phyloP scores from a whole-genome alignment of 805 yeast genomes.

The Vanderwaltozyma verrucispora region DNA sequence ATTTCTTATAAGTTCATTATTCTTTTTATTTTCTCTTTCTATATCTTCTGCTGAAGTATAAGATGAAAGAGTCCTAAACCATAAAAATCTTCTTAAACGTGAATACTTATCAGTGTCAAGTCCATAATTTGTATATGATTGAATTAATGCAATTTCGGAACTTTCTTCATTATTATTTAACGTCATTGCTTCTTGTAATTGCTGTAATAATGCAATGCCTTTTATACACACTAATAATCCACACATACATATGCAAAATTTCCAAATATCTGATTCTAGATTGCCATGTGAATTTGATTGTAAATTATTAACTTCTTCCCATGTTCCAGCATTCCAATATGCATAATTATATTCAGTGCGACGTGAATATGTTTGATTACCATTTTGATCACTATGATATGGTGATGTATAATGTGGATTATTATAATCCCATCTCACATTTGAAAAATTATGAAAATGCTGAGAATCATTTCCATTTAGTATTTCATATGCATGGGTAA shows the following conservation, averaged over 20 bases:
- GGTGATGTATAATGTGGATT: too few species aligned
- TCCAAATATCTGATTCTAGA: slow-evolving; percentile 35
- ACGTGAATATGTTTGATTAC: too few species aligned
- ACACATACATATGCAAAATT: slow-evolving; percentile 29
- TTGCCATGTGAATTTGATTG: slow-evolving; percentile 1
- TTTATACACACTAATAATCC: slow-evolving; percentile 33
- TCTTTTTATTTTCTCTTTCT: slow-evolving; percentile 39
- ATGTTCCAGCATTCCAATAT: slow-evolving; percentile 53
- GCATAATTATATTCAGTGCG: slow-evolving; percentile 24
- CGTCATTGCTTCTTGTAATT: slow-evolving; percentile 28
- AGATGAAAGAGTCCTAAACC: slow-evolving; percentile 38
- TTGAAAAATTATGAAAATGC: slow-evolving; percentile 37
- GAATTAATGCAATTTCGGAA: slow-evolving; percentile 31
- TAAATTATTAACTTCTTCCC: slow-evolving; percentile 48
- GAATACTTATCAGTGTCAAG: slow-evolving; percentile 39
- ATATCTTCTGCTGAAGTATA: slow-evolving; percentile 21
- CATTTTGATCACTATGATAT: too few species aligned
- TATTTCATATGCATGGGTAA: slow-evolving; percentile 50
- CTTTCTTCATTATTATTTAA: slow-evolving; percentile 31
- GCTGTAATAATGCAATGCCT: slow-evolving; percentile 31
- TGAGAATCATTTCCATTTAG: slow-evolving; percentile 37
- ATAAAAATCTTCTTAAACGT: slow-evolving; percentile 45
- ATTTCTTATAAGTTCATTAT: slow-evolving; percentile 68
- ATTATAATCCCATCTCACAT: slow-evolving; percentile 43
- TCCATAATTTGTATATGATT: slow-evolving; percentile 43